Evolutionary conservation across 371 early-diverging fungal genomes (phyloP), one percentile per base, ranked within the genome.

Genomic region (Basidiobolus meristosporus): DNA sequence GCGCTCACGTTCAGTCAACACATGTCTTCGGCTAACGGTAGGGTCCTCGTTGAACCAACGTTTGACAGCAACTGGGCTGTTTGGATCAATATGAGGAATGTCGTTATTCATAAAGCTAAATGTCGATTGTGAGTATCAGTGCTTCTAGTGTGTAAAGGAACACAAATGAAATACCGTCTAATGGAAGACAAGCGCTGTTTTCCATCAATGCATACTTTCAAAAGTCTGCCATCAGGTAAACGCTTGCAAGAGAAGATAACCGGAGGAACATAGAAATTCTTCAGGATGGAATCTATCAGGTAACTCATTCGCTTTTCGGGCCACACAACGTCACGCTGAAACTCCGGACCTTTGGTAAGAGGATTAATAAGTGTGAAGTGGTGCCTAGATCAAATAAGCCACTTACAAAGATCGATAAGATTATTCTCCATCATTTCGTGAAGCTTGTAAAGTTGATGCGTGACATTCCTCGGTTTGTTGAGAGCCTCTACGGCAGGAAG

Each of bases 171-270:
- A 30, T 40, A 45, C 45, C 39, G 39, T 30, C 33, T 40, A 12
- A 45, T 45, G 10, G 45, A 28, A 9, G 40, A 35, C 1, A 45
- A 31, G 7, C 45, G 30, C 14, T 45, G 45, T 29, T 45, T 45
- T 17, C 45, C 45, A 35, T 45, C 45, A 30, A 45, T 45, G 34
- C 40, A 39, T 29, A 45, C 45, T n/a, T 40, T 21, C 40, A 45
- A 26, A 20, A 26, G 40, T 40, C 45, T 32, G 39, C 40, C 40
- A 30, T 39, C 36, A 28, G 39, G 40, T n/a, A 45, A 19, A 11
- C 40, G 39, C 29, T 45, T 45, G 22, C 45, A 45, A 10, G 45
- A 45, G 26, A 45, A 45, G 26, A 45, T 45, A 19, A 45, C 33
- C 2, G 45, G 45, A 2, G 45, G 45, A 22, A 45, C 36, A 36